Evolutionary conservation across 257 asterid genomes (phyloP), one percentile per base, ranked within the genome.

Genomic region (Lycium ferocissimum): DNA sequence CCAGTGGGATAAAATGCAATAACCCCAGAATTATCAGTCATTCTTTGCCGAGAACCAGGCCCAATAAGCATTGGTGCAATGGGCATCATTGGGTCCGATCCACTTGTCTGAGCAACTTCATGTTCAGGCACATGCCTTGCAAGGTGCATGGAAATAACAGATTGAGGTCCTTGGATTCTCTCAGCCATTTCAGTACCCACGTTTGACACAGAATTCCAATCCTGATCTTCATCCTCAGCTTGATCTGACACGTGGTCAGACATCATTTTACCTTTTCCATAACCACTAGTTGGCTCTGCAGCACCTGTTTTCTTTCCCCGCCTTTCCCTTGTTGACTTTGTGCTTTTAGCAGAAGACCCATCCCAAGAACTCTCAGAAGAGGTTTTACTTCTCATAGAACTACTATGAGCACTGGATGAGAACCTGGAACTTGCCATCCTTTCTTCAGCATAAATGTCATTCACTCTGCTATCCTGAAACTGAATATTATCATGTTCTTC

Each of bases 1-100:
- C 99, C 99, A 33, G 99, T 93, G 47, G 97, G 99, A 83, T 92
- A 94, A 87, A 97, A 97, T 58, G 98, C 89, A 87, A 96, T 69
- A 78, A 95, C 63, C 82, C 94, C 98, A 59, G 98, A 92, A 84
- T 90, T 89, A 84, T 95, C 98, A 53, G 86, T 71, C 84, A 75
- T 83, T 89, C 95, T 91, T 85, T 92, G 92, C 85, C 89, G 92
- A 45, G 95, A 89, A 37, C 96, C 95, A 72, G 94, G 91, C 66
- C 93, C 92, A 78, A 94, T 89, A 62, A 94, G 89, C 98, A 97
- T 92, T 18, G 98, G 98, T 65, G 93, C 87, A 87, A 91, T 91
- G 82, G 99, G 92, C 37, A 88, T 86, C 89, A 88, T 80, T 14
- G 97, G 89, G 37, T 95, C 99, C 59, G 96, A 90, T 82, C 94